Evolutionary conservation across 2,329 filamentous ascomycete genomes (phyloP).

Genomic region (Blastomyces emzantsi): DNA sequence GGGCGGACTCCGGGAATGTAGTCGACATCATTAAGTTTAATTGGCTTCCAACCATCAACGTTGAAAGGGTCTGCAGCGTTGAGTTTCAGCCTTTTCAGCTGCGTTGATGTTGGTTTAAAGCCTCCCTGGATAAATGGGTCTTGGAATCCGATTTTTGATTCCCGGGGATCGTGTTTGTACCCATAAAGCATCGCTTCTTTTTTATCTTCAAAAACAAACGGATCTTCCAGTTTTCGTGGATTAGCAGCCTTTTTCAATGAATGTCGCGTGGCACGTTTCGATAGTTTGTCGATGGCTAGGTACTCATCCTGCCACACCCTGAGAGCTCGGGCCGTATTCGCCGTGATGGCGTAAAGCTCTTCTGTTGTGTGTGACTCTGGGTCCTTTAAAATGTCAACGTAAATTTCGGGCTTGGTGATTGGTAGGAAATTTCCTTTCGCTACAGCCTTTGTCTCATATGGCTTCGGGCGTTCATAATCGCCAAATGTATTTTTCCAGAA

Average conservation of each 20-base stretch:
- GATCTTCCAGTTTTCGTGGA: conserved; percentile 44
- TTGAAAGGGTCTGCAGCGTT: conserved; percentile 32
- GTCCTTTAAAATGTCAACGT: conserved; percentile 30
- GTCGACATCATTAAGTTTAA: conserved; percentile 31
- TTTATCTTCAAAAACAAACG: conserved; percentile 48
- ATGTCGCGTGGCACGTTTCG: conserved; percentile 40
- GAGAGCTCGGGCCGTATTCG: conserved; percentile 45
- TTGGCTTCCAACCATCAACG: conserved; percentile 33
- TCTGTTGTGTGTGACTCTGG: conserved; percentile 39
- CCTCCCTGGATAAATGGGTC: conserved; percentile 49
- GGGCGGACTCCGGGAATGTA: conserved; percentile 29
- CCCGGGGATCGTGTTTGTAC: conserved; percentile 48
- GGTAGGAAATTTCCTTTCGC: conserved; percentile 31
- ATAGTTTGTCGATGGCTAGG: conserved; percentile 42
- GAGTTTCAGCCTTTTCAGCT: conserved; percentile 32
- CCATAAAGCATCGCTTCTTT: conserved; percentile 54
- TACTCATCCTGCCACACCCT: conserved; percentile 53
- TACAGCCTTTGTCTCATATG: conserved; percentile 27
- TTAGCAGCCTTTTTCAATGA: conserved; percentile 42
- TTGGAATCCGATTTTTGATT: conserved; percentile 40
- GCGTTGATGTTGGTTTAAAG: conserved; percentile 37
- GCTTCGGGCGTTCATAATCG: conserved; percentile 25
- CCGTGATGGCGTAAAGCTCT: conserved; percentile 48
- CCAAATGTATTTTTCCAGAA: conserved; percentile 29
- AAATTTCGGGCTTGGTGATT: conserved; percentile 28